Conservation (phyloP, 495 filamentous ascomycete genomes). For the Talaromyces ruber region DNA sequence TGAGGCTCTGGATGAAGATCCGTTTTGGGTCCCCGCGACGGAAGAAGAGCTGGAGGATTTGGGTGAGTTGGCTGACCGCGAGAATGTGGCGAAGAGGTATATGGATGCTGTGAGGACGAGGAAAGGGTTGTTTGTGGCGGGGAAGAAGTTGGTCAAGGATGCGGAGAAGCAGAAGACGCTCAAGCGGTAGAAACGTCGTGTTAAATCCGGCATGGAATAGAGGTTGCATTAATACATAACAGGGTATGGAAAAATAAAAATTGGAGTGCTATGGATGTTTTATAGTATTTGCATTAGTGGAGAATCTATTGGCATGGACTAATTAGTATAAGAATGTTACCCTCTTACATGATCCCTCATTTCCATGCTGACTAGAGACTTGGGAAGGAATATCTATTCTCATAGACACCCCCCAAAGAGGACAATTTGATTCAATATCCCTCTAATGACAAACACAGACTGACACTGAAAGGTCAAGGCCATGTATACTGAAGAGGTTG, state of each 20-base stretch:
- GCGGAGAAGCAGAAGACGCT: conserved; percentile 99
- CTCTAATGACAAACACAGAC: conserved; percentile 46
- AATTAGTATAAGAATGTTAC: background rate
- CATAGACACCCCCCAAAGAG: conserved; percentile 12
- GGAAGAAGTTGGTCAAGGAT: conserved; percentile 68
- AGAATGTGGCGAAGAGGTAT: conserved; percentile 94
- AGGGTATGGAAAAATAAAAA: background rate
- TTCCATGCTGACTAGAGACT: background rate
- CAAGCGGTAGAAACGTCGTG: conserved; percentile 56
- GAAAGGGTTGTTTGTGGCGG: conserved; percentile 82
- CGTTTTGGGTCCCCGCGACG: conserved; percentile 94
- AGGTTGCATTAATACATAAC: background rate
- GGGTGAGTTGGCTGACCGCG: conserved; percentile 81
- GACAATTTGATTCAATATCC: conserved; percentile 26
- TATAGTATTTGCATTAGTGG: background rate
- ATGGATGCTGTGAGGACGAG: conserved; percentile 78
- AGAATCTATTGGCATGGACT: background rate
- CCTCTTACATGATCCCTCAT: background rate
- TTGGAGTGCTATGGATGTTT: background rate
- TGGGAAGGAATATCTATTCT: conserved; percentile 16
- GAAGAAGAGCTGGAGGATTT: conserved; percentile 96
- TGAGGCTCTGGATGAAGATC: conserved; percentile 84
- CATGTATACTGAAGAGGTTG: conserved; percentile 44
- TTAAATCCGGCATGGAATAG: background rate
- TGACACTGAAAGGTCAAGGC: conserved; percentile 37